Base-by-base conservation (phyloP, 2,329 filamentous ascomycete genomes). In the Atkinsonella hypoxylon region DNA sequence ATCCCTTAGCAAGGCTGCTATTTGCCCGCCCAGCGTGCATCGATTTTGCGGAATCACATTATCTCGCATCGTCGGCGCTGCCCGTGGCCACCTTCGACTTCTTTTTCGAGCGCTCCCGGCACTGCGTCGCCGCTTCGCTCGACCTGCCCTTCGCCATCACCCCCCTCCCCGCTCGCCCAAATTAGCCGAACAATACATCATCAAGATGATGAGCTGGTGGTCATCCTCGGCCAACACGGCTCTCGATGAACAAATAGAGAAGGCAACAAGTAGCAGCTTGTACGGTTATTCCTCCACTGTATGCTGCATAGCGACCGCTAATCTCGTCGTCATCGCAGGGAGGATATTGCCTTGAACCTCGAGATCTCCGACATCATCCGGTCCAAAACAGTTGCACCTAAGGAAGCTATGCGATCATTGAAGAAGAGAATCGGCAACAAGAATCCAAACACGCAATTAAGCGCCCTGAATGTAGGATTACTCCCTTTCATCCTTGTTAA, bases 321-420 rank as follows among this genome's bases (percentile, higher is more conserved):
- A 58, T 63, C 43, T 48, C 31, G 32, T 42, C 6, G 11, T 15
- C 9, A 0, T 17, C 22, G 10, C 45, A 94, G 89, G 59, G 90
- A 98, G 71, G 91, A 98, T 64, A 97, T 98, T 66, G 86, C 93
- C 40, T 81, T 96, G 59, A 97, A 97, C 67, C 83, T 98, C 63
- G 93, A 98, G 70, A 97, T 98, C 61, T 96, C 91, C 67, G 93
- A 98, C 72, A 76, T 95, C 60, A 96, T 98, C 68, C 82, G 93
- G 61, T 97, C 90, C 62, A 97, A 97, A 74, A 95, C 89, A 17
- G 91, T 98, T 47, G 89, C 90, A 67, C 91, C 93, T 49, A 96
- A 91, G 69, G 93, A 98, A 70, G 93, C 93, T 55, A 98, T 98
- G 93, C 87, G 89, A 66, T 91, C 89, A 42, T 74, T 98, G 62